A percentile compares a stretch with the other conserved stretches of the same genome.
These are phyloP conservation scores for Benincasa hispida DNA, from an alignment of 306 rosid species.

Conservation along the genomic window DNA sequence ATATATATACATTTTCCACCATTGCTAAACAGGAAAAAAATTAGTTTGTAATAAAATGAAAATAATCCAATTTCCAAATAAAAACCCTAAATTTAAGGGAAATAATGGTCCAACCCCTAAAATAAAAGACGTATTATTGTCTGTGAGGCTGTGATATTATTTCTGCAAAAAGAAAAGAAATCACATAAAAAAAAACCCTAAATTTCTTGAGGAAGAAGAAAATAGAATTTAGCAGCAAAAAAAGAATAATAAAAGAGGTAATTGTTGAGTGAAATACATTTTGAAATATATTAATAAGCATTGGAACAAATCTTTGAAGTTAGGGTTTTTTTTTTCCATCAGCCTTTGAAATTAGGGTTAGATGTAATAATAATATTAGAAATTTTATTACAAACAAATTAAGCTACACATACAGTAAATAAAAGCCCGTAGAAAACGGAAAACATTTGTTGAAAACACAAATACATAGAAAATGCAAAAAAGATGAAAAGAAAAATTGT, in stretches of 20 bases:
- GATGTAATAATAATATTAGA: not conserved
- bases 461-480: not conserved
- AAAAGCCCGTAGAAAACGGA: not conserved
- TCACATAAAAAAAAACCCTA: conserved; percentile 1
- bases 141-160: not conserved
- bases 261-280: not conserved
- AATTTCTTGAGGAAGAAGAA: not conserved
- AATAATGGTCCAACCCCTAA: not conserved
- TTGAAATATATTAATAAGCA: too few species aligned
- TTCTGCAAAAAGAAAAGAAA: not conserved
- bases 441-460: not conserved
- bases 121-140: not conserved
- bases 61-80: not conserved
- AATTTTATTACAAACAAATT: not conserved
- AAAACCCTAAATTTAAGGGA: not conserved
- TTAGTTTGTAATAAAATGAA: not conserved
- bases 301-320: not conserved
- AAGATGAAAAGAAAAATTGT: not conserved
- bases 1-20: not conserved
- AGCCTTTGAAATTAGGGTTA: not conserved
- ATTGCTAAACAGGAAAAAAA: not conserved
- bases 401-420: not conserved
- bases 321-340: not conserved
- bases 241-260: not conserved
- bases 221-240: not conserved